Base-by-base conservation (phyloP, 2,329 filamentous ascomycete genomes). In the Paecilomyces variotii region DNA sequence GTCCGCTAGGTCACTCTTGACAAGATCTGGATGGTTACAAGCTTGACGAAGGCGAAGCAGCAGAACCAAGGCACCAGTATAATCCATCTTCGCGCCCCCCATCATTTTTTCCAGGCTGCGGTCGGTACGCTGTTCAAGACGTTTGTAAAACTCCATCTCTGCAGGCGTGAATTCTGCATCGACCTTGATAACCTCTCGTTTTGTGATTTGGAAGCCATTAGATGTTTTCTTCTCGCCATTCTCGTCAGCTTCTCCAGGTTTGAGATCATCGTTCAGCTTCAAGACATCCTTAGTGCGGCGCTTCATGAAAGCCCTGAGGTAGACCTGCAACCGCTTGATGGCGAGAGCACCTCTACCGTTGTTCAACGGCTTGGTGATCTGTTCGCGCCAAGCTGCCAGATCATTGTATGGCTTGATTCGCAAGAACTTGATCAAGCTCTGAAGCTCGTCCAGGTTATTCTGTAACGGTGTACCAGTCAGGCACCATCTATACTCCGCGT, bases 251-350 rank as follows among this genome's bases (percentile, higher is more conserved):
- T 88, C 86, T 39, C 89, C 89, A 27, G 89, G 87, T 60, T 89
- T 89, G 19, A 95, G 78, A 0, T 90, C 90, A 10, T 90, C 90
- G 10, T 90, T 90, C 65, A 91, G 83, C 75, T 94, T 96, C 61
- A 99, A 78, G n/a, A 99, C 90, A 25, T 96, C 91, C 75, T 99
- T 99, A 7, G 92, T 97, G 50, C 94, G 86, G n/a, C 94, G 87
- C 78, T 97, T 96, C 94, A 99, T 99, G 77, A 96, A 96, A 57
- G 91, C 93, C 57, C 89, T 88, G 3, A 99, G 79, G 61, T 96
- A 86, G 58, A 88, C 86, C 65, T 96, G 91, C 32, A 99, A 79
- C 52, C 94, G 85, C 55, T 87, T 84, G 71, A 99, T 95, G 14
- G 94, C 93, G 59, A 97, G 83, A 57, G 92, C 89, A 10, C 93